phyloP scores from a whole-genome alignment of 371 early-diverging fungal genomes.

The Catenaria anguillulae region DNA sequence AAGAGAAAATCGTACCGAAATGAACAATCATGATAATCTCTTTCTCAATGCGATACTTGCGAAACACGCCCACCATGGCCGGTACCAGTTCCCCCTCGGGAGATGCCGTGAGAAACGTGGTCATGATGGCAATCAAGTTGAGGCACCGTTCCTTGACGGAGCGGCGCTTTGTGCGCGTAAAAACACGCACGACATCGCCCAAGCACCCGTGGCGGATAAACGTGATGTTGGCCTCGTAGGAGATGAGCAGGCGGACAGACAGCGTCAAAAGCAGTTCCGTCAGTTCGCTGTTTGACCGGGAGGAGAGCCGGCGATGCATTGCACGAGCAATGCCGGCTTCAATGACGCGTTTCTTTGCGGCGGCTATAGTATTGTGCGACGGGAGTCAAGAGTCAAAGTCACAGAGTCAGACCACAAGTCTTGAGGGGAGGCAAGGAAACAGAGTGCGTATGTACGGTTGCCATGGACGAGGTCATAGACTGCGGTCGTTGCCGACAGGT shows the following conservation, averaged over 20 bases:
- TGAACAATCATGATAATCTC: not conserved
- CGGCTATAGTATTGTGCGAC: not conserved
- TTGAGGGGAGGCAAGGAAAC: no score
- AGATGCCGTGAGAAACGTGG: not conserved
- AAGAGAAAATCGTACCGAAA: not conserved
- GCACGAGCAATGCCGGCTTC: not conserved
- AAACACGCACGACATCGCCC: not conserved
- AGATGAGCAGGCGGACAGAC: not conserved
- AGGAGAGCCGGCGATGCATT: not conserved
- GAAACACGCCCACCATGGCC: not conserved
- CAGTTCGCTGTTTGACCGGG: not conserved
- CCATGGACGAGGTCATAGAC: constrained; percentile 1
- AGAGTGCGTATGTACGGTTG: constrained; percentile 2
- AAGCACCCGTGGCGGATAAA: not conserved
- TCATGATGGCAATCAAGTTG: not conserved
- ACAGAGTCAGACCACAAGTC: no score
- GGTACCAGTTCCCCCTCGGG: not conserved
- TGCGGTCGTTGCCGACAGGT: not conserved
- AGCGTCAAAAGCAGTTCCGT: not conserved
- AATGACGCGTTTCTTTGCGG: not conserved
- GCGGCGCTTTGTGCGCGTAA: not conserved
- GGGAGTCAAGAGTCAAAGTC: no score
- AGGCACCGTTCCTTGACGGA: constrained; percentile 1
- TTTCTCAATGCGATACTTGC: not conserved
- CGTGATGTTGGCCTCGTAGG: not conserved